A percentile compares a stretch with the other conserved stretches of the same genome.
Evolutionary conservation across 78 protist genomes (phyloP).

Genomic region (Dictyostelium purpureum): DNA sequence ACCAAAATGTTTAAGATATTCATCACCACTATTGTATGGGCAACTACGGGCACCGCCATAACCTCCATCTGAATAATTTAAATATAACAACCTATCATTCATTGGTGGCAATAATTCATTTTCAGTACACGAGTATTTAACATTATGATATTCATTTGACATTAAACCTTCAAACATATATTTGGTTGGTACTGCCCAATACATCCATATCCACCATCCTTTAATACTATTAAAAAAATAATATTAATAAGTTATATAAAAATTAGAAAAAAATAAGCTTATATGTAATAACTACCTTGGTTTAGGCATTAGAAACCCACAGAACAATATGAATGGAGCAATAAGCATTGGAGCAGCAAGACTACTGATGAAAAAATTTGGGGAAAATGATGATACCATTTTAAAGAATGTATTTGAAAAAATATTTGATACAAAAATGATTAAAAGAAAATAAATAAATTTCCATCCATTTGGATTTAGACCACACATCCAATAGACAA

Average conservation of each 20-base stretch:
- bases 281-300: neutral
- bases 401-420: conserved; percentile 48
- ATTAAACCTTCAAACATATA: conserved; percentile 75
- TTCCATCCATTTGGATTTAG: conserved; percentile 47
- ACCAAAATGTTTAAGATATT: conserved; percentile 28
- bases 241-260: no score
- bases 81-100: neutral
- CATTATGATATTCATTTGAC: conserved; percentile 71
- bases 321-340: conserved; percentile 54
- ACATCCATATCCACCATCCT: conserved; percentile 80
- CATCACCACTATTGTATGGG: conserved; percentile 10
- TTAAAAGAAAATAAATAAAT: conserved; percentile 52
- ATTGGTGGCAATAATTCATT: conserved; percentile 46
- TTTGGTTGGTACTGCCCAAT: conserved; percentile 74
- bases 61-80: neutral
- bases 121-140: neutral
- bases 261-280: no score
- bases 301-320: conserved; percentile 62
- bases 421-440: conserved; percentile 19
- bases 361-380: conserved; percentile 16
- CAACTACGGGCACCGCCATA: neutral
- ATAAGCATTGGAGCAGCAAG: conserved; percentile 57
- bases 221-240: neutral
- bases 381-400: conserved; percentile 59
- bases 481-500: conserved; percentile 81